Evolutionary conservation across 1,284 basidiomycete genomes (phyloP), one percentile per base, ranked within the genome.

Genomic region (Sporisorium exsertum): DNA sequence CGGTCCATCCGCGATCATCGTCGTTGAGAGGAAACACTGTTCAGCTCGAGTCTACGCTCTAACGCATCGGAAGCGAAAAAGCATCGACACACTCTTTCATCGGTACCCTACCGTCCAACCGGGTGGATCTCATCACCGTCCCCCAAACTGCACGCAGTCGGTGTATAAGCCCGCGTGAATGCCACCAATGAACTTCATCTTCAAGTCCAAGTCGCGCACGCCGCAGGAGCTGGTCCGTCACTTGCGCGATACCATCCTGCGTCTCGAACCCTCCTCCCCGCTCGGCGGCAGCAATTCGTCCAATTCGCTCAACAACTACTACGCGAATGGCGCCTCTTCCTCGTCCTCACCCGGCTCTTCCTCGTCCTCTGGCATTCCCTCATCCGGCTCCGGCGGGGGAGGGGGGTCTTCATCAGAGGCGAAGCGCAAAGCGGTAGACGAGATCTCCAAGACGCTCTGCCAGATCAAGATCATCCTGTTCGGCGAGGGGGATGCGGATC

Each of bases 401-500:
- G 49, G 55, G 27, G 33, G 43, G 3, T 54, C 63, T 2, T 55
- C 58, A 12, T 51, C 61, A 27, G 78, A 79, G 29, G 40, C 71
- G 0, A 51, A 52, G 15, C 58, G 68, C 20, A 78, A 96, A 93
- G 92, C 93, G 5, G 90, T 88, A 85, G 94, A 96, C 77, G 94
- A 96, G 65, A 90, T 95, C 10, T 91, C 91, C n/a, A 94, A 93
- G 88, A 91, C 92, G 83, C 88, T 96, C 26, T 92, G 93, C 84
- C 92, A 94, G 84, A 92, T 95, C 87, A 96, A 96, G 87, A 88
- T 88, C 20, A 90, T 96, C 78, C 89, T 97, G 55, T 92, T 91
- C 65, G 94, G 94, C 62, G 94, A 97, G 81, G 91, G 92, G 67
- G 83, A 85, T 37, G 71, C 83, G 90, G 93, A 95, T 77, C 92